phyloP scores from a whole-genome alignment of 1,284 basidiomycete species.

The Tilletia setariae region DNA sequence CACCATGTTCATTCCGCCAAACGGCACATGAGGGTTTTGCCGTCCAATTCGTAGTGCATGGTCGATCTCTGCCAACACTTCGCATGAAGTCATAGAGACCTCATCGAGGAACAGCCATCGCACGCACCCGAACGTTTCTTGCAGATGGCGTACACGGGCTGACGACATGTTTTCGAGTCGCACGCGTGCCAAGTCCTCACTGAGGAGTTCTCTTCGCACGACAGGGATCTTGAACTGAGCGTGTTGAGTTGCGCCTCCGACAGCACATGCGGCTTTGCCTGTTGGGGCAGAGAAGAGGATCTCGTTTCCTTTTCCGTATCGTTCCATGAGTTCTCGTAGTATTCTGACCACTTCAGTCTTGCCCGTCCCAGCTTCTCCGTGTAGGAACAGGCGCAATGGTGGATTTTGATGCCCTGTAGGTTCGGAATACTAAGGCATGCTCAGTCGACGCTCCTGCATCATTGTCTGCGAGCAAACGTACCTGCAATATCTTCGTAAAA shows the following conservation, averaged over 20 bases:
- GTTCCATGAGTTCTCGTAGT: background rate
- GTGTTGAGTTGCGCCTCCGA: background rate
- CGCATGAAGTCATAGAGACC: background rate
- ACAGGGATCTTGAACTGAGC: background rate
- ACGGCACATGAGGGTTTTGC: background rate
- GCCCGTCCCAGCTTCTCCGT: background rate
- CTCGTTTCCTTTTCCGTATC: background rate
- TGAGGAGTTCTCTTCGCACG: background rate
- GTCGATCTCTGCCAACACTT: background rate
- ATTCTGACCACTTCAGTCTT: background rate
- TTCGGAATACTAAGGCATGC: no score
- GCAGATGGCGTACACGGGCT: background rate
- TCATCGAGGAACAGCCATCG: background rate
- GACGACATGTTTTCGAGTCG: background rate
- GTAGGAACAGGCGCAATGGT: background rate
- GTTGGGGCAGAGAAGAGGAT: background rate
- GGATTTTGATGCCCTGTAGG: background rate
- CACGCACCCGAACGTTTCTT: background rate
- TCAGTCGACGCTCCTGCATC: background rate
- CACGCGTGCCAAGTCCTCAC: background rate
- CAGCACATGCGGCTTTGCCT: background rate
- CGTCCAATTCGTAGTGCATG: background rate
- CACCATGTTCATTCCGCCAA: background rate
- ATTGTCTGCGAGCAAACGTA: background rate
- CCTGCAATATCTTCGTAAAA: background rate